Evolutionary conservation across 2,329 filamentous ascomycete genomes (phyloP).

Genomic region (Phaeophleospora eucalypticola): DNA sequence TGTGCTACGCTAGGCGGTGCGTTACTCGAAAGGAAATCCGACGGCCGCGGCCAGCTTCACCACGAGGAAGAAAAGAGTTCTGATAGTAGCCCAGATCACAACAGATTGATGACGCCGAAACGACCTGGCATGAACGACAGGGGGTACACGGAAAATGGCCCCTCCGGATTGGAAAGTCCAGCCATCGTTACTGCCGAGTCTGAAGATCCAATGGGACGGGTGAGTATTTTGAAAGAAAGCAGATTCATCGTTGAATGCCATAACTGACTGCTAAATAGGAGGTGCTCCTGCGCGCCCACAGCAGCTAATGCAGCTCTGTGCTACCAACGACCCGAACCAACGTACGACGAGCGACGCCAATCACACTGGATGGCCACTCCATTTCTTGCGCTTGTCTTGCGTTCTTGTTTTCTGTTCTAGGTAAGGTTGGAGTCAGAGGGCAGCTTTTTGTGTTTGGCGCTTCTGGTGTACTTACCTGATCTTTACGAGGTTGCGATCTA

Average conservation of each 20-base stretch:
- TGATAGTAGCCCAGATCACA: constrained; percentile 25
- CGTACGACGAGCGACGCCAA: background rate
- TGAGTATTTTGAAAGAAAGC: constrained; percentile 34
- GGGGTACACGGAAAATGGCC: constrained; percentile 66
- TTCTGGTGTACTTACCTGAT: constrained; percentile 5
- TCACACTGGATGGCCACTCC: background rate
- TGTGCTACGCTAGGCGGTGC: constrained; percentile 87
- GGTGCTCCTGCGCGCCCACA: constrained; percentile 26
- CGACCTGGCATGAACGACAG: constrained; percentile 59
- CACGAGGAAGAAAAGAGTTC: constrained; percentile 24
- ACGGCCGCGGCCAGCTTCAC: constrained; percentile 23
- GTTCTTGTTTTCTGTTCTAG: constrained; percentile 1
- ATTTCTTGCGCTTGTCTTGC: background rate
- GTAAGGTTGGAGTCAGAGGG: constrained; percentile 5
- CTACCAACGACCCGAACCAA: no score
- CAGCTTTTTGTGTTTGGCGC: constrained; percentile 3
- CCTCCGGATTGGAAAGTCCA: constrained; percentile 60
- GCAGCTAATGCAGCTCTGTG: constrained; percentile 19
- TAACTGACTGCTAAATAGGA: constrained; percentile 14
- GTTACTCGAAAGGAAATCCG: constrained; percentile 70
- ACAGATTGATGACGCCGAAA: constrained; percentile 25
- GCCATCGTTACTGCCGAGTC: constrained; percentile 57
- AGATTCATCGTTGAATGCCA: background rate
- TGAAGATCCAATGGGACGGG: constrained; percentile 57
- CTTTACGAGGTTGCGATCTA: background rate